Base-by-base conservation (phyloP, 345 rosid species). In the Boechera retrofracta region DNA sequence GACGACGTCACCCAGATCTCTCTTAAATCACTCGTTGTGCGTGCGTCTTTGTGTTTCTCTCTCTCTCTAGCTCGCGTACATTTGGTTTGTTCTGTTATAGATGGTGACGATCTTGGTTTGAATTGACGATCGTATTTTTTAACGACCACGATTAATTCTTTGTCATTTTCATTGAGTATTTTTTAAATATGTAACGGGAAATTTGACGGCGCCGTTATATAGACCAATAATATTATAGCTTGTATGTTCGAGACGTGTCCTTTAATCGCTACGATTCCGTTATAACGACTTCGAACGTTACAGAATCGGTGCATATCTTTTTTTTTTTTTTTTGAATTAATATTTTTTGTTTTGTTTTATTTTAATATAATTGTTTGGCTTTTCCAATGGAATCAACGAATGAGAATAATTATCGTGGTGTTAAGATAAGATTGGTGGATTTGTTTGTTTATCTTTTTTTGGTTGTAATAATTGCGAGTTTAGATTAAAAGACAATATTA, bases 131-230 rank as follows among this genome's bases (percentile, higher is more conserved):
- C 7, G 32, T 54, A 16, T 1, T 75, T 6, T 41, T 76, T 61
- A 69, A 76, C 69, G 64, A 69, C 56, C 74, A 69, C 2, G 74
- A 76, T 76, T 6, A 18, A 45, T 2, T 39, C 35, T 59, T 58
- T 59, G 66, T 74, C 78, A 10, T 42, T 74, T 48, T 76, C 79
- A 51, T 13, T 39, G 13, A 61, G 9, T 10, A 9, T 38, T 21
- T 21, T 21, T 21, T 21, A 21, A 21, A 1, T 21, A 21, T 21
- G 72, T 77, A 77, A 77, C 76, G 76, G 76, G 53, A 2, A 12
- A 7, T 77, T 64, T 64, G 81, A 77, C 81, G 81, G 76, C 81
- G 81, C 81, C 62, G 67, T 77, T 64, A 29, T 63, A 41, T 10
- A 3, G 0, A 61, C 36, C 32, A 1, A 7, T 3, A 1, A 16